These are phyloP conservation scores for Platanus orientalis DNA, from an alignment of 164 flowering plant species.

Conservation along the genomic window DNA sequence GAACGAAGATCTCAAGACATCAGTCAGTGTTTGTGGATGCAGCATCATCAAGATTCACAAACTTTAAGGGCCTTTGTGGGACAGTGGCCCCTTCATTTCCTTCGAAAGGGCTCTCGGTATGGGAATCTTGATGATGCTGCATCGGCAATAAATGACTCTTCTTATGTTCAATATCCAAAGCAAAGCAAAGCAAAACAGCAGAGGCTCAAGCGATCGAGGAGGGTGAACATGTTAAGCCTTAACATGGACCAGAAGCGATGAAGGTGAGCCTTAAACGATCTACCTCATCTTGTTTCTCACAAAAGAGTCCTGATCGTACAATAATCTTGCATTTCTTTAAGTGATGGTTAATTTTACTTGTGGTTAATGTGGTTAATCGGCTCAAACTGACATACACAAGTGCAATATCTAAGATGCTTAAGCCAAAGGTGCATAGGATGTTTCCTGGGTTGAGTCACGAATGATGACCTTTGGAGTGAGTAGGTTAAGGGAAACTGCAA, in stretches of 20 bases:
- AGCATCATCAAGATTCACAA: slow-evolving; percentile 68
- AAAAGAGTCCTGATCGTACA: too few species aligned
- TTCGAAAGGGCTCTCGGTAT: slow-evolving; percentile 16
- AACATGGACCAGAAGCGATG: too few species aligned
- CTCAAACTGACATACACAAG: too few species aligned
- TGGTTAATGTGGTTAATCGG: not conserved
- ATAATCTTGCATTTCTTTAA: too few species aligned
- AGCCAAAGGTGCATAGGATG: not conserved
- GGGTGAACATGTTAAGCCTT: too few species aligned
- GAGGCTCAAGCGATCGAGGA: too few species aligned
- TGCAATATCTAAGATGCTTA: too few species aligned
- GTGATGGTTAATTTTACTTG: too few species aligned
- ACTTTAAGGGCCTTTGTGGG: slow-evolving; percentile 12
- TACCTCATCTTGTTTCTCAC: not conserved
- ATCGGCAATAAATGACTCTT: slow-evolving; percentile 46
- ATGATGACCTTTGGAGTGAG: slow-evolving; percentile 10
- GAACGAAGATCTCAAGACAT: slow-evolving; percentile 12
- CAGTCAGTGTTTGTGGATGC: slow-evolving; percentile 57
- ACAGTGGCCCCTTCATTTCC: slow-evolving; percentile 14
- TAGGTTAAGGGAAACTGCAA: not conserved
- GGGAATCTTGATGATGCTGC: slow-evolving; percentile 75
- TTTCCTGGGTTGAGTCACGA: not conserved
- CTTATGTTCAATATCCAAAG: not conserved
- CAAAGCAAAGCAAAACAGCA: not conserved
- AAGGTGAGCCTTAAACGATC: not conserved